Conservation (phyloP, 2,329 filamentous ascomycete genomes). For the Chrysoporthe austroafricana region DNA sequence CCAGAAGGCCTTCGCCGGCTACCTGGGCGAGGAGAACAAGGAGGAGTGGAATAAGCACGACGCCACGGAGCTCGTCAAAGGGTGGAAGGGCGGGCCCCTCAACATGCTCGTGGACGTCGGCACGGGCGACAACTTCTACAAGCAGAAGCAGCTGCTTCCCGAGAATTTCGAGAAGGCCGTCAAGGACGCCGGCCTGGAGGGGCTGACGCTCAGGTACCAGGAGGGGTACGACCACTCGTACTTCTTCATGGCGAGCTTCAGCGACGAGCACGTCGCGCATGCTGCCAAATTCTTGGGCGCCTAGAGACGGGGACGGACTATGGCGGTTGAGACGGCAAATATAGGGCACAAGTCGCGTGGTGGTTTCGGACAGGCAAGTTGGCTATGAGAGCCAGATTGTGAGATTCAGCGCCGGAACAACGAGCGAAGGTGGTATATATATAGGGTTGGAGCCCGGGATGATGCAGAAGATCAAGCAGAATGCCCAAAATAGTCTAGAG, state of each 20-base stretch:
- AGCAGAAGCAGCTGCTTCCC: slow-evolving; percentile 86
- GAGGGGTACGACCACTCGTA: slow-evolving; percentile 96
- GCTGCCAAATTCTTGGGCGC: slow-evolving; percentile 76
- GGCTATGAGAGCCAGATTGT: too few species aligned
- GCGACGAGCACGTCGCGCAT: slow-evolving; percentile 87
- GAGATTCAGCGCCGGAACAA: slow-evolving; percentile 10
- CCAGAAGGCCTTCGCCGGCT: slow-evolving; percentile 90
- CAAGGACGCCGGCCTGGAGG: slow-evolving; percentile 73
- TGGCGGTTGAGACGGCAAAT: background rate
- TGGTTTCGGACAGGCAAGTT: background rate
- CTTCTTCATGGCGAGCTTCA: slow-evolving; percentile 91
- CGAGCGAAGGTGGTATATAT: slow-evolving; percentile 26
- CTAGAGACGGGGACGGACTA: background rate
- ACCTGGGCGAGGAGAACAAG: slow-evolving; percentile 73
- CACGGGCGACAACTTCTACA: slow-evolving; percentile 95
- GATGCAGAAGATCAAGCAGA: slow-evolving; percentile 12
- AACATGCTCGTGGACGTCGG: slow-evolving; percentile 90
- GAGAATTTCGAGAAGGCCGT: slow-evolving; percentile 88
- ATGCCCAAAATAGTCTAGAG: slow-evolving; percentile 14
- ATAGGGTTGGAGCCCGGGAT: slow-evolving; percentile 7
- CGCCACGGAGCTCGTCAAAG: slow-evolving; percentile 84
- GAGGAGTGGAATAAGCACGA: slow-evolving; percentile 87
- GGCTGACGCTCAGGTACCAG: slow-evolving; percentile 81
- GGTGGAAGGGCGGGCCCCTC: slow-evolving; percentile 65
- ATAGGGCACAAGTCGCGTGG: background rate